Evolutionary conservation across 352 stramenopile species (phyloP).

Genomic region (Elongisporangium prolatum): DNA sequence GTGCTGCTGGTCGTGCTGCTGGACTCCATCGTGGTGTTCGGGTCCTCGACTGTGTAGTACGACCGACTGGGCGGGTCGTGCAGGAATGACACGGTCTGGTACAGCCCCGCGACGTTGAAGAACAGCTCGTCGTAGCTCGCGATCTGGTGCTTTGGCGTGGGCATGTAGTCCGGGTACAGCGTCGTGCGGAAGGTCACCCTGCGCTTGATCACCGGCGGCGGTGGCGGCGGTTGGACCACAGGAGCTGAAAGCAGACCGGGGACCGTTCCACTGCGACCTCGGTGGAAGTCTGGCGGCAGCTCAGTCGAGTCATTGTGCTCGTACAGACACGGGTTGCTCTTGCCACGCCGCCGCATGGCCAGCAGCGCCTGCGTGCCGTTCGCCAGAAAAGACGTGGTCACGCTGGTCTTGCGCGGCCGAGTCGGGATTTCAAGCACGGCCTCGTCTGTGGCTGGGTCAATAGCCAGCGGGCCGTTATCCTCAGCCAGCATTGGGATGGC

Average conservation of each 20-base stretch:
- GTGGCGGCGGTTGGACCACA: neutral
- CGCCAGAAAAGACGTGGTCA: neutral
- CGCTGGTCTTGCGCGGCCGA: neutral
- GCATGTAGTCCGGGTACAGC: constrained; percentile 33
- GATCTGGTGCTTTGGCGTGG: constrained; percentile 14
- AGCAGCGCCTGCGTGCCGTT: neutral
- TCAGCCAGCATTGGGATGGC: constrained; percentile 15
- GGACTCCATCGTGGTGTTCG: constrained; percentile 6
- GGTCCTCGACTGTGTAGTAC: constrained; percentile 12
- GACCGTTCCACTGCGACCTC: constrained; percentile 9
- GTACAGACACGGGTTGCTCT: neutral
- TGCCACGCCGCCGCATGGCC: neutral
- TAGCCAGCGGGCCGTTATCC: constrained; percentile 6
- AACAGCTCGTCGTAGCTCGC: constrained; percentile 57
- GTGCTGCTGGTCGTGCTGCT: constrained; percentile 9
- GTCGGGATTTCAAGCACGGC: neutral
- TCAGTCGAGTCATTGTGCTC: neutral
- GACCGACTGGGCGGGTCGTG: constrained; percentile 21
- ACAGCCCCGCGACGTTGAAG: constrained; percentile 48
- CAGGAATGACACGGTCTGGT: constrained; percentile 51
- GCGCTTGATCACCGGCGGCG: constrained; percentile 5
- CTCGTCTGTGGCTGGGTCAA: constrained; percentile 2
- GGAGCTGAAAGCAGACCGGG: neutral
- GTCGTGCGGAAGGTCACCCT: constrained; percentile 50
- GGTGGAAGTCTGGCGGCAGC: constrained; percentile 1